phyloP scores from a whole-genome alignment of 192 early-diverging fungal species.

The Spinellus fusiger region DNA sequence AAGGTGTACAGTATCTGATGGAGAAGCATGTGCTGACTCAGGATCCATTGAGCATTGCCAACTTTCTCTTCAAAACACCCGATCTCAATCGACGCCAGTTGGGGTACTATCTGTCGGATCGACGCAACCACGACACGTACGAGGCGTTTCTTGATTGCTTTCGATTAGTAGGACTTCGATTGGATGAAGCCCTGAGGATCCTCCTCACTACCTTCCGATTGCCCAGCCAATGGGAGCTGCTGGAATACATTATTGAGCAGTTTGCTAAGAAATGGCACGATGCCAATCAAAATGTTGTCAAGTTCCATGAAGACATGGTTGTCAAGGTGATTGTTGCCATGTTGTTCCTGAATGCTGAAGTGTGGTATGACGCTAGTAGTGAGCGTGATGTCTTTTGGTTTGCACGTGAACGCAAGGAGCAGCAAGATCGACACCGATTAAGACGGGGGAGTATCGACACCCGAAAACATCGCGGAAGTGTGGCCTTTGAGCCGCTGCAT shows the following conservation, averaged over 20 bases:
- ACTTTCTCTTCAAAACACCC: conserved; percentile 62
- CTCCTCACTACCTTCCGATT: conserved; percentile 47
- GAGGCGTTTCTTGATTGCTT: conserved; percentile 50
- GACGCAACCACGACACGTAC: conserved; percentile 50
- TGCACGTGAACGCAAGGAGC: conserved; percentile 26
- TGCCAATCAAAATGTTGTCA: conserved; percentile 50
- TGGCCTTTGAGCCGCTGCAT: conserved; percentile 14
- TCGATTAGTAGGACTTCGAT: conserved; percentile 41
- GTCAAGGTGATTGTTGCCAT: conserved; percentile 59
- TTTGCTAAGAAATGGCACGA: conserved; percentile 61
- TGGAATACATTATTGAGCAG: conserved; percentile 49
- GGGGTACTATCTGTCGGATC: conserved; percentile 49
- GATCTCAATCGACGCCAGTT: conserved; percentile 52
- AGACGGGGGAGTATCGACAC: background rate
- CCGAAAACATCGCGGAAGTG: conserved; percentile 6
- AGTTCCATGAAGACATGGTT: conserved; percentile 47
- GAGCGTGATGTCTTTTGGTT: conserved; percentile 33
- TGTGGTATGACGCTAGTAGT: conserved; percentile 44
- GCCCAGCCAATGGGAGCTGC: conserved; percentile 38
- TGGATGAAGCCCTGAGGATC: conserved; percentile 57
- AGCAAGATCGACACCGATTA: conserved; percentile 15
- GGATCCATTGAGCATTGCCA: conserved; percentile 56
- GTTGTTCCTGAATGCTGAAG: conserved; percentile 54
- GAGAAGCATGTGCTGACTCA: conserved; percentile 46
- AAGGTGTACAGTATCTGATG: conserved; percentile 51